Evolutionary conservation across 2,329 filamentous ascomycete species (phyloP), one percentile per base, ranked within the genome.

Genomic region (Pseudogymnoascus sp.): DNA sequence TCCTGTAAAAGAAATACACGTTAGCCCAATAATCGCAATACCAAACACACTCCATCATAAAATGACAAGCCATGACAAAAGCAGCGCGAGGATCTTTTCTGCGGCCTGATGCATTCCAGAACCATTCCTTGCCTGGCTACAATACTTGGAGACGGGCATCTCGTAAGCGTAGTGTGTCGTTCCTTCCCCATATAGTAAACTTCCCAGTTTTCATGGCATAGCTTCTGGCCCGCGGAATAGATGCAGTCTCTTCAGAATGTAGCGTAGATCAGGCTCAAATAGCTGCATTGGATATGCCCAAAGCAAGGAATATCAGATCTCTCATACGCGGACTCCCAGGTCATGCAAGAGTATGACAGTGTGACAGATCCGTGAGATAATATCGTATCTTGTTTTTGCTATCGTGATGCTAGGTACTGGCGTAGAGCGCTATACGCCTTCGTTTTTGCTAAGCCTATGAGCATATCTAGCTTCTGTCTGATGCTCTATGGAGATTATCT

Each of bases 381-480:
- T 55, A 55, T 55, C 48, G 48, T 72, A 71, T 72, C 69, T 76
- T 77, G 74, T 78, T 75, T 79, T 84, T 88, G 86, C 87, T 89
- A 90, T 85, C 85, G 83, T 86, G 82, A 84, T 84, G 84, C 86
- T 89, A 89, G 84, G 82, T 84, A 83, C 81, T 84, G 78, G 78
- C 78, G 77, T 80, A 76, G 79, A 80, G 81, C 80, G 80, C 81
- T 83, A 83, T 78, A 78, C 80, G 80, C 81, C 64, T 62, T 74
- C 78, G 75, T 77, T 76, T 77, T 78, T 38, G 33, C 58, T 38
- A 59, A 59, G 58, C 79, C 77, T 82, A 81, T 79, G 80, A 79
- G 78, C 78, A 74, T 70, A 66, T 66, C 65, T 66, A 67, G 58
- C 63, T 68, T 66, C 63, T 65, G 33, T 66, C 65, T 70, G 69